Base-by-base conservation (phyloP, 345 rosid species). In the Eucalyptus marginata region DNA sequence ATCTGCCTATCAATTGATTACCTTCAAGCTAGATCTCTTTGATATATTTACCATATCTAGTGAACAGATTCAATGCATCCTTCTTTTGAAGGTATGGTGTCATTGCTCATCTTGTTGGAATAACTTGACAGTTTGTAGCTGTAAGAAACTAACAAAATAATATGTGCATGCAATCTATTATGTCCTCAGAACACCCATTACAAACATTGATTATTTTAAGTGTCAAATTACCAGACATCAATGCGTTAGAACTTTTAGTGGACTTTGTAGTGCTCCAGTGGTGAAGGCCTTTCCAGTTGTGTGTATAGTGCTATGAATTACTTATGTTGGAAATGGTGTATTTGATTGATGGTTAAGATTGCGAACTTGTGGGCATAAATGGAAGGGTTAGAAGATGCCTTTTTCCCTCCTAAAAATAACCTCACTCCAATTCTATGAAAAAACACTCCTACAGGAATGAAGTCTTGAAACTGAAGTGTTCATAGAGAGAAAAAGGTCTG, bases 1-100 rank as follows among this genome's bases (percentile, higher is more conserved):
- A 56, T 98, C 98, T 86, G 96, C 97, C 2, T 98, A 93, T 87
- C 95, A 95, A 89, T 93, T 94, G 56, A 90, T 96, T 52, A 92
- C 94, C 27, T 95, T 94, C 86, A 94, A 95, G 93, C 90, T 95
- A 1, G 86, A 92, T 88, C 95, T 96, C 95, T 95, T 97, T 90
- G 96, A 97, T 89, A 91, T 71, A 29, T 95, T 93, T 90, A 83
- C 93, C 20, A 87, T 94, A 64, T 91, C 92, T 52, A 94, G 90
- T 27, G 80, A 93, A 20, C 95, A 94, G 90, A 94, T 95, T 27
- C 95, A 95, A 86, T 95, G 92, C 91, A 96, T 96, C 76, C 94
- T 17, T 51, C 54, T 51, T 51, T 51, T 51, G 54, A 51, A 51
- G 54, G 8, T 51, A 51, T 2, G 4, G 54, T 51, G 22, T 51